Base-by-base conservation (phyloP, 2,329 filamentous ascomycete genomes). In the Ceratocystis alfenasii region DNA sequence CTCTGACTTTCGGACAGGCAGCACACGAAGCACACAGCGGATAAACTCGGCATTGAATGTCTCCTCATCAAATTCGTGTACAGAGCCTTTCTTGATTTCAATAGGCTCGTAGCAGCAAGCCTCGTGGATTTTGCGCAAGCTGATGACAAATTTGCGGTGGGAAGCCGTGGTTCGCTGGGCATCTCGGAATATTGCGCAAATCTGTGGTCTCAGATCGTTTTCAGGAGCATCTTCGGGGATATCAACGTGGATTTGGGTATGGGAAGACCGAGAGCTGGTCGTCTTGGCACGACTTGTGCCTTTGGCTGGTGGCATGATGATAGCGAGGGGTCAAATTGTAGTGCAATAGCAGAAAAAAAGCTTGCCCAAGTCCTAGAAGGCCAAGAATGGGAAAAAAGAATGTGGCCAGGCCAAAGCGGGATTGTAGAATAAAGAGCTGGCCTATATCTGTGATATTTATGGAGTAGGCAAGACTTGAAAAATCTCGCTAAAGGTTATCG, bases 1-100 rank as follows among this genome's bases (percentile, higher is more conserved):
- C 76, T 99, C 94, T 46, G 89, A 87, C 79, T 96, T 97, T 79
- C 93, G 95, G 67, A 97, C 86, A 0, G 87, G 84, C 79, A 99
- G 83, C 63, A 93, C 82, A 65, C 91, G 83, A 70, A 95, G 75
- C 28, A 95, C 82, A 73, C 91, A 96, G 72, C 94, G 83, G 66
- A 86, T 82, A 66, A 97, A 85, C 74, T 99, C 93, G 33, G 80
- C 78, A 72, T 94, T 95, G 78, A 99, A 97, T 67, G 94, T 87
- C 62, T 87, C 83, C 74, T 95, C 91, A 57, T 90, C 86, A 69
- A 92, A 89, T 10, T 90, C 87, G 70, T 86, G 82, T 10, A 81
- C 78, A 10, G 79, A 74, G 36, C 61, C 66, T 72, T 82, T 83
- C 69, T 80, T 83, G 30, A 76, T 76, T 68, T 75, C 79, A 44